Base-by-base conservation (phyloP, 75 land plant genomes). In the Picea glauca region DNA sequence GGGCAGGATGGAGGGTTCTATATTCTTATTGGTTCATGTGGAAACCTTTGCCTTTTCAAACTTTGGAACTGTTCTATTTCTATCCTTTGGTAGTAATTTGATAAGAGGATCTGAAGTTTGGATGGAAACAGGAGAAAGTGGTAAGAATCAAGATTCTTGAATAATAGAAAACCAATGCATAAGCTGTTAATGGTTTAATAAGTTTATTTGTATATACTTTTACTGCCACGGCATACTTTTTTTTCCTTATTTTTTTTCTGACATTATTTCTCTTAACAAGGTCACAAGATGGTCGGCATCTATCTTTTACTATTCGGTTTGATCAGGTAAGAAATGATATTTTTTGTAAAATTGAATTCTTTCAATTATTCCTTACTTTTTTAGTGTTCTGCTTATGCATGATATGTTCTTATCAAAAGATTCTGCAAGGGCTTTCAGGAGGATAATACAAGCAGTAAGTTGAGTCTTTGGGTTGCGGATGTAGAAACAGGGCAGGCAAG, bases 401-500 rank as follows among this genome's bases (percentile, higher is more conserved):
- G 9, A 21, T 78, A 14, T 59, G 57, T 46, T 60, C 21, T 75
- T 66, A 72, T 32, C 54, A 2, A 20, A 33, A 33, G 20, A 5
- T 67, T 65, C 60, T 79, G 33, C 17, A 31, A 72, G 74, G 35
- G 38, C 11, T 30, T 79, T 38, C 81, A 94, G 96, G 95, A 91
- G 58, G 91, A 92, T 35, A 77, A 75, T 30, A 81, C 83, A 50
- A 78, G 84, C 79, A 86, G 94, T 77, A 88, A 79, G 86, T 83
- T 92, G 32, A 88, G 88, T 77, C 82, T 96, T 31, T 96, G 99
- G 99, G 85, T 94, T 81, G 99, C 98, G 80, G 91, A 94, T 76
- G 88, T 94, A 5, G 85, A 89, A 80, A 94, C 92, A 62, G 95
- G 95, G 30, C 77, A 88, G 78, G 92, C 99, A 58, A 82, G 92